Percentiles rank a stretch among this genome's conserved stretches.
Conservation (phyloP, 495 filamentous ascomycete genomes). For the Jackrogersella multiformis region DNA sequence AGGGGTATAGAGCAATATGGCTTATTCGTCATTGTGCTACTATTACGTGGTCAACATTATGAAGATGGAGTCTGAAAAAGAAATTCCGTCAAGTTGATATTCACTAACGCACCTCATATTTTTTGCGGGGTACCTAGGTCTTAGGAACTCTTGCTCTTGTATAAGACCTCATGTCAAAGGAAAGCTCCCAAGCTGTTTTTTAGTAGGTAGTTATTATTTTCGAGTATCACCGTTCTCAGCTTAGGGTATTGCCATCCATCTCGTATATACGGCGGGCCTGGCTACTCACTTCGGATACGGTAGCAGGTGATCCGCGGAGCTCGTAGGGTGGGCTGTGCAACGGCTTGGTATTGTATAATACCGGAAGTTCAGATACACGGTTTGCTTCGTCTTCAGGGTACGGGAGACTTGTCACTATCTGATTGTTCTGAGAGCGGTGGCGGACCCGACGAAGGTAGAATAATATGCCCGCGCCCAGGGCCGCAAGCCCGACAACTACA, state of each 20-base stretch:
- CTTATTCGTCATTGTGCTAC: too few species aligned
- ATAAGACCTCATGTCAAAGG: too few species aligned
- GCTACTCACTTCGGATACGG: not conserved
- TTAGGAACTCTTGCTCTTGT: too few species aligned
- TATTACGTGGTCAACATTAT: not conserved
- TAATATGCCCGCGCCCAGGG: not conserved
- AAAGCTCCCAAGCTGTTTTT: too few species aligned
- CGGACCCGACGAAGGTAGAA: not conserved
- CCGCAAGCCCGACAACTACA: not conserved
- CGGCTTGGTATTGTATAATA: not conserved
- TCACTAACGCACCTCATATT: not conserved
- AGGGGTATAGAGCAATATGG: not conserved
- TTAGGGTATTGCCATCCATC: not conserved
- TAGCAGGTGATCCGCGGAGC: not conserved
- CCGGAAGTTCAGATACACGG: not conserved
- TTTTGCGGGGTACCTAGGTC: too few species aligned
- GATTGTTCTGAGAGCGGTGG: not conserved
- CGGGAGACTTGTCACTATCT: not conserved
- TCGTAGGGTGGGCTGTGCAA: not conserved
- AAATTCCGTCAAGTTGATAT: not conserved
- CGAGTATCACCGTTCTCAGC: not conserved
- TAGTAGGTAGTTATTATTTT: too few species aligned
- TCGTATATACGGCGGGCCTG: not conserved
- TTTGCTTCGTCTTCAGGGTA: not conserved
- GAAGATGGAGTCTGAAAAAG: not conserved